Percentiles rank a stretch among this genome's conserved stretches.
Conservation (phyloP, 345 rosid species). For the Firmiana major region DNA sequence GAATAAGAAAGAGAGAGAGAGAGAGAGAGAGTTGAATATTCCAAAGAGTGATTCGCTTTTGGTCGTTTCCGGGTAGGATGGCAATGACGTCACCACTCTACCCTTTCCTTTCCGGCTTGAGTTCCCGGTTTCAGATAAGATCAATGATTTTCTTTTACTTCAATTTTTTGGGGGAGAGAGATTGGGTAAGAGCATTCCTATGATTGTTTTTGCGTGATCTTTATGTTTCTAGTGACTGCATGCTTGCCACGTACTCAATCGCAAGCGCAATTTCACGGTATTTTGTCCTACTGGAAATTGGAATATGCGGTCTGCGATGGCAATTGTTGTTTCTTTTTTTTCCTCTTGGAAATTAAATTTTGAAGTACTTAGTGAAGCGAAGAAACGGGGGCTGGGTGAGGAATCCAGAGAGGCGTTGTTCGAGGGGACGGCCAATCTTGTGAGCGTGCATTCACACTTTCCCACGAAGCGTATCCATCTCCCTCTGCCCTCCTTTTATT, state of each 20-base stretch:
- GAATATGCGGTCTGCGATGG: no score
- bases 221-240: neutral
- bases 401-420: neutral
- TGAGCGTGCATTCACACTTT: constrained; percentile 12
- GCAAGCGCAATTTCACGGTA: no score
- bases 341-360: no score
- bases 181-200: neutral
- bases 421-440: constrained; percentile 20
- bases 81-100: constrained; percentile 26
- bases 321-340: no score
- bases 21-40: constrained; percentile 39
- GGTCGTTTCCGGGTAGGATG: constrained; percentile 35
- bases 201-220: neutral
- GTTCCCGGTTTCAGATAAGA: constrained; percentile 26
- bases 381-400: constrained; percentile 10
- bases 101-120: neutral
- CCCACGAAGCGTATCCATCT: constrained; percentile 17
- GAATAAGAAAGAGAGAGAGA: constrained; percentile 14
- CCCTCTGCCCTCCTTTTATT: no score
- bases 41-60: constrained; percentile 39
- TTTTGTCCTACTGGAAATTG: no score
- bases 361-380: neutral
- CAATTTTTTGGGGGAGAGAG: neutral
- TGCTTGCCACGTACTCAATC: neutral
- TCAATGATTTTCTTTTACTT: constrained; percentile 11